A percentile compares a stretch with the other conserved stretches of the same genome.
phyloP scores from a whole-genome alignment of 768 basidiomycete genomes.

The Lentinula sp. region DNA sequence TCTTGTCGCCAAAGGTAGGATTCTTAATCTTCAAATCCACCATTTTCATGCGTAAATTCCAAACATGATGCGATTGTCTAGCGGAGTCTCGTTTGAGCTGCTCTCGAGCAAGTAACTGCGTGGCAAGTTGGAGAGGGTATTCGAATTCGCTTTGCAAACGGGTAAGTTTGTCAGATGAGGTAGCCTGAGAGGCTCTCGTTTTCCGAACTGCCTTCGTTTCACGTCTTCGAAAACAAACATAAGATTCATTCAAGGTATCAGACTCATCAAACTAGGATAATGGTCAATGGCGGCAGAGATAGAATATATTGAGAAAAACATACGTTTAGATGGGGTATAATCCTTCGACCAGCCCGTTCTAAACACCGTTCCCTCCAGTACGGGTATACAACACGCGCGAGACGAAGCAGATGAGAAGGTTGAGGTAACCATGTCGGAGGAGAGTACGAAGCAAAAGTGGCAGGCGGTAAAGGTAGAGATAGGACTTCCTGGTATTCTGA shows the following conservation, averaged over 20 bases:
- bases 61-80: conserved; percentile 56
- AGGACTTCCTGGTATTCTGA: conserved; percentile 69
- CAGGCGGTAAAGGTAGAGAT: conserved; percentile 48
- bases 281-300: background rate
- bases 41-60: conserved; percentile 72
- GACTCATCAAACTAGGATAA: conserved; percentile 72
- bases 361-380: conserved; percentile 87
- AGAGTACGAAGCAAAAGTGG: conserved; percentile 63
- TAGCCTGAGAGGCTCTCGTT: conserved; percentile 86
- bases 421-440: conserved; percentile 67
- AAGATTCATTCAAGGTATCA: conserved; percentile 86
- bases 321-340: conserved; percentile 88
- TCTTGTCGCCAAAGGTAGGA: conserved; percentile 51
- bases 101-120: conserved; percentile 66
- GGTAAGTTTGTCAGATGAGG: conserved; percentile 82
- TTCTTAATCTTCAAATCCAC: conserved; percentile 77
- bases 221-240: conserved; percentile 93
- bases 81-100: conserved; percentile 63
- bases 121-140: conserved; percentile 68
- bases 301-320: conserved; percentile 18
- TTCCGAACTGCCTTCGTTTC: conserved; percentile 94
- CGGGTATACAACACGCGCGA: conserved; percentile 73
- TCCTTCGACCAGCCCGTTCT: conserved; percentile 74
- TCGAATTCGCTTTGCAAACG: conserved; percentile 75
- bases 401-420: conserved; percentile 54